Evolutionary conservation across 345 rosid species (phyloP).

Genomic region (Aegle marmelos): DNA sequence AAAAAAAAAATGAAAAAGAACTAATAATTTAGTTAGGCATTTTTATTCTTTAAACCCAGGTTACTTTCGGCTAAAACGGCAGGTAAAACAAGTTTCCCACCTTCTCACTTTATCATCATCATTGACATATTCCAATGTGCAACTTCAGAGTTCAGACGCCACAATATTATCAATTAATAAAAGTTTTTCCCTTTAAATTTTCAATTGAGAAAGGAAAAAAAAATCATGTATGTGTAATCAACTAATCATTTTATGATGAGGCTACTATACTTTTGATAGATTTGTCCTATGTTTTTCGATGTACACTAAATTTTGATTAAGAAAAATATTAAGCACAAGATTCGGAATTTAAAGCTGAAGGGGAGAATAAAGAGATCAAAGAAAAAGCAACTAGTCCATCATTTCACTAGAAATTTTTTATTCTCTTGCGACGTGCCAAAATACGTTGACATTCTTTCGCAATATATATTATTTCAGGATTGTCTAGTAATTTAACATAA

Average conservation of each 20-base stretch:
- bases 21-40: background rate
- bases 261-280: background rate
- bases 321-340: no score
- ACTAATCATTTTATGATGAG: background rate
- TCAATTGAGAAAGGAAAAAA: background rate
- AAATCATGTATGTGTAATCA: background rate
- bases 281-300: background rate
- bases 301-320: no score
- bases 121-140: background rate
- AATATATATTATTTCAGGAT: no score
- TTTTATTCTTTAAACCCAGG: background rate
- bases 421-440: no score
- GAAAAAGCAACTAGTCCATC: no score
- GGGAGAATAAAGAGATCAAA: no score
- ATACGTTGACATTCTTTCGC: no score
- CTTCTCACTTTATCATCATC: background rate
- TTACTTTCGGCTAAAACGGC: slow-evolving; percentile 1
- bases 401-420: no score
- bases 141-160: background rate
- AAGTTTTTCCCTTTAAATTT: no score
- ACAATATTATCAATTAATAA: background rate
- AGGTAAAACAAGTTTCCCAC: background rate
- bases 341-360: no score
- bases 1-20: no score
- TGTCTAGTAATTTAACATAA: no score